These are phyloP conservation scores for Xylaria sp. DNA, from an alignment of 2,329 filamentous ascomycete genomes.

Conservation along the genomic window DNA sequence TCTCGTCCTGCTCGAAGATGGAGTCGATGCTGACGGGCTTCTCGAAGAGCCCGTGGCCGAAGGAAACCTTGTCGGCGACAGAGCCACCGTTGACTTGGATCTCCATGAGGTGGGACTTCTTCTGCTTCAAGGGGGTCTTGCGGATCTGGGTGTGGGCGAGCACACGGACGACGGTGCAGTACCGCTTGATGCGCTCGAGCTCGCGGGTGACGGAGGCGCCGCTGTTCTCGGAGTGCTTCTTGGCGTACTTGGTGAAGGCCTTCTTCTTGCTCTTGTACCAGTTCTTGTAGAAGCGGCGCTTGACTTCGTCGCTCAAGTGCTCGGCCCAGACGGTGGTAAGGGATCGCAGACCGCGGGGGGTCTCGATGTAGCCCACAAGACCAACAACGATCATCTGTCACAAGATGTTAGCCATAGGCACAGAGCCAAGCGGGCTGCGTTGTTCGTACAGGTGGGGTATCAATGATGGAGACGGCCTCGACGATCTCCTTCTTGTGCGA, in stretches of 20 bases:
- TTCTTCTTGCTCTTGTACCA: conserved; percentile 99
- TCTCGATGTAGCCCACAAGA: conserved; percentile 99
- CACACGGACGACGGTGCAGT: conserved; percentile 99
- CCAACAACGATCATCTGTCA: conserved; percentile 98
- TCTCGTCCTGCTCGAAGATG: conserved; percentile 99
- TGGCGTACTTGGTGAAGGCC: conserved; percentile 99
- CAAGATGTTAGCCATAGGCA: conserved; percentile 77
- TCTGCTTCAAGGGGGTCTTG: conserved; percentile 99
- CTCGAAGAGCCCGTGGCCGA: conserved; percentile 96
- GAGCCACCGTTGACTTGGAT: conserved; percentile 99
- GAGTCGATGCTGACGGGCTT: conserved; percentile 93
- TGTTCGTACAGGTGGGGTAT: conserved; percentile 95
- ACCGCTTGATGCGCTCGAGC: conserved; percentile 99
- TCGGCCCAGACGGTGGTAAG: conserved; percentile 99
- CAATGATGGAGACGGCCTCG: conserved; percentile 87
- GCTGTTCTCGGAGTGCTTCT: conserved; percentile 97
- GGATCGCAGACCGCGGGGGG: conserved; percentile 97
- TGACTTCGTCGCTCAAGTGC: conserved; percentile 98
- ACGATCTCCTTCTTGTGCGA: conserved; percentile 99
- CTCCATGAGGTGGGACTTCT: conserved; percentile 99
- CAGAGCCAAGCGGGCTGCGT: conserved; percentile 82
- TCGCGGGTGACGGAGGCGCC: conserved; percentile 93
- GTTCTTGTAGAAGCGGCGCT: conserved; percentile 99
- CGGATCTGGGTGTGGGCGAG: conserved; percentile 99
- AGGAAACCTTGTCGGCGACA: conserved; percentile 95